A percentile compares a stretch with the other conserved stretches of the same genome.
Conservation (phyloP, 495 filamentous ascomycete genomes). For the Aspergillus avenaceus region DNA sequence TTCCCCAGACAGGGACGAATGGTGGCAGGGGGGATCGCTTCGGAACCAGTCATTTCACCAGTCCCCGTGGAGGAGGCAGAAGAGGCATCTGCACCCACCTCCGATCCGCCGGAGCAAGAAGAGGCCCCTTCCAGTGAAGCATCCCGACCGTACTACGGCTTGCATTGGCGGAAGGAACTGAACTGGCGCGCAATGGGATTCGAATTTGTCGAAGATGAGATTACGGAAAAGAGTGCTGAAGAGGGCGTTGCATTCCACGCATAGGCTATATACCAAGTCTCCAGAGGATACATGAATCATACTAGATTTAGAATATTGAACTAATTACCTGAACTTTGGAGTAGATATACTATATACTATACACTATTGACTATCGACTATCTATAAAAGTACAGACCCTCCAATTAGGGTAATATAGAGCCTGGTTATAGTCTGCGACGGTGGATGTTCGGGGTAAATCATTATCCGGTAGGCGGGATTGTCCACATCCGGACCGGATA, state of each 20-base stretch:
- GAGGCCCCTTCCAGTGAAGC: slow-evolving; percentile 45
- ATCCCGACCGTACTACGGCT: slow-evolving; percentile 53
- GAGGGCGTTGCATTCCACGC: slow-evolving; percentile 20
- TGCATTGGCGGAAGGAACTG: slow-evolving; percentile 88
- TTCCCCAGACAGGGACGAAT: slow-evolving; percentile 56
- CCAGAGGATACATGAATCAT: no score
- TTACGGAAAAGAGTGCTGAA: not conserved
- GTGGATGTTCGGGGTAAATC: no score
- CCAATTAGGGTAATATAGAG: no score
- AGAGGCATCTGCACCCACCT: slow-evolving; percentile 15
- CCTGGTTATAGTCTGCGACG: no score
- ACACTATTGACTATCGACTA: no score
- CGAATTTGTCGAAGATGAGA: slow-evolving; percentile 57
- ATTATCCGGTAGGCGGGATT: no score
- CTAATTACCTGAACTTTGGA: no score
- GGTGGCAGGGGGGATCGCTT: slow-evolving; percentile 37
- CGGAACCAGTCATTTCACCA: slow-evolving; percentile 28
- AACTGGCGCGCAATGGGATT: slow-evolving; percentile 92
- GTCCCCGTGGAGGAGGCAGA: slow-evolving; percentile 6
- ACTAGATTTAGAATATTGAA: no score
- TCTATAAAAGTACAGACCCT: no score
- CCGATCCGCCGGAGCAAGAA: slow-evolving; percentile 33
- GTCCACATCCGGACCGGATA: no score
- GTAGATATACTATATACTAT: no score
- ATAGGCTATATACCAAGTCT: slow-evolving; percentile 7